Conservation (phyloP, 805 yeast genomes). For the Scheffersomyces lignosus region DNA sequence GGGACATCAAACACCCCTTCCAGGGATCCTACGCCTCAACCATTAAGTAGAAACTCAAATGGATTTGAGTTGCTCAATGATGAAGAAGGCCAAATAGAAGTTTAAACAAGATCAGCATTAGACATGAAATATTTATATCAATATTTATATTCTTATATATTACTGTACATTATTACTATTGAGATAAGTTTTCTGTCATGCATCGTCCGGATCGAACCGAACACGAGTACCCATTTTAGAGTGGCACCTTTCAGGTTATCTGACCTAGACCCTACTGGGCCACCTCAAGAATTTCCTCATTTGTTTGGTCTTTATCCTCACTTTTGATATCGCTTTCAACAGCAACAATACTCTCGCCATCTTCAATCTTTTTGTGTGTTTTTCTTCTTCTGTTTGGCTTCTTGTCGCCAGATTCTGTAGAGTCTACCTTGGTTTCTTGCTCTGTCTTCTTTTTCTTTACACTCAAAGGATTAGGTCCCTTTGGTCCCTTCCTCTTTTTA, state of each 20-base stretch:
- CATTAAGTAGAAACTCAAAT: slow-evolving; percentile 1
- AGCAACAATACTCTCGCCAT: no score
- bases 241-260: no score
- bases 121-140: background rate
- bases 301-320: slow-evolving; percentile 1
- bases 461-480: slow-evolving; percentile 89
- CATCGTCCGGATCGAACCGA: no score
- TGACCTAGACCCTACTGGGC: no score
- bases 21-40: background rate
- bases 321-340: no score
- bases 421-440: slow-evolving; percentile 9
- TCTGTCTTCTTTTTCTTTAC: slow-evolving; percentile 68
- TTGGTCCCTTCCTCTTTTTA: slow-evolving; percentile 67
- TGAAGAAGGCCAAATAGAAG: background rate
- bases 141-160: no score
- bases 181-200: no score
- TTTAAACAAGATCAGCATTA: background rate
- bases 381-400: slow-evolving; percentile 8
- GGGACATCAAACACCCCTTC: slow-evolving; percentile 2
- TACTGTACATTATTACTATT: no score
- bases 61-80: background rate
- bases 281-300: no score
- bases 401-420: slow-evolving; percentile 6
- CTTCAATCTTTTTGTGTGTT: slow-evolving; percentile 4
- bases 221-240: no score